Evolutionary conservation across 2,329 filamentous ascomycete genomes (phyloP).

Genomic region (Sporothrix schenckii): DNA sequence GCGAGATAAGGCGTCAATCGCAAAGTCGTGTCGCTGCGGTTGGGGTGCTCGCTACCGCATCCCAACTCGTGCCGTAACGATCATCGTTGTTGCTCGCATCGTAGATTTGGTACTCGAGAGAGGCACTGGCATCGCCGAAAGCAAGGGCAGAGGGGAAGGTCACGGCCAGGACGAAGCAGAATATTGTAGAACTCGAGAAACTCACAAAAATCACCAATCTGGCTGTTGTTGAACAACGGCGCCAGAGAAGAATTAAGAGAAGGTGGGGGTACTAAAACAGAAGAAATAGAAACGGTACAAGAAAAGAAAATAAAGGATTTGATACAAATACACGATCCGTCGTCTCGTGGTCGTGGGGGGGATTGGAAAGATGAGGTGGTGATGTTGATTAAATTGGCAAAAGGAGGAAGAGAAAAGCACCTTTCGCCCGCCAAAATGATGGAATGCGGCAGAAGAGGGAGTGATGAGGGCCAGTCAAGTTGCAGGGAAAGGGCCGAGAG

Average conservation of each 20-base stretch:
- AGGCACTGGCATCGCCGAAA: neutral
- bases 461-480: constrained; percentile 4
- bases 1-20: constrained; percentile 23
- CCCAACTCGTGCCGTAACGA: neutral
- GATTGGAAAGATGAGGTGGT: constrained; percentile 11
- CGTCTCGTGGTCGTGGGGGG: constrained; percentile 23
- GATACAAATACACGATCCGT: constrained; percentile 31
- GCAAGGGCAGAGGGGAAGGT: neutral
- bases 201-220: constrained; percentile 31
- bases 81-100: constrained; percentile 6
- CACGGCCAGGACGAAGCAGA: constrained; percentile 14
- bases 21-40: neutral
- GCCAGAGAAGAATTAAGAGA: constrained; percentile 16
- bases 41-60: neutral
- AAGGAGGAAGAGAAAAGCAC: constrained; percentile 2
- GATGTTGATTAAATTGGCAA: constrained; percentile 18
- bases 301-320: constrained; percentile 19
- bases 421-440: constrained; percentile 2
- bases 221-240: constrained; percentile 13
- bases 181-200: constrained; percentile 3
- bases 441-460: constrained; percentile 17
- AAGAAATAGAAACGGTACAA: constrained; percentile 19
- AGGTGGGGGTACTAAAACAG: constrained; percentile 10
- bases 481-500: constrained; percentile 3
- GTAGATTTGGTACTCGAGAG: neutral